A percentile compares a stretch with the other conserved stretches of the same genome.
Evolutionary conservation across 2,329 filamentous ascomycete species (phyloP).

Genomic region (Colletotrichum nymphaeae): DNA sequence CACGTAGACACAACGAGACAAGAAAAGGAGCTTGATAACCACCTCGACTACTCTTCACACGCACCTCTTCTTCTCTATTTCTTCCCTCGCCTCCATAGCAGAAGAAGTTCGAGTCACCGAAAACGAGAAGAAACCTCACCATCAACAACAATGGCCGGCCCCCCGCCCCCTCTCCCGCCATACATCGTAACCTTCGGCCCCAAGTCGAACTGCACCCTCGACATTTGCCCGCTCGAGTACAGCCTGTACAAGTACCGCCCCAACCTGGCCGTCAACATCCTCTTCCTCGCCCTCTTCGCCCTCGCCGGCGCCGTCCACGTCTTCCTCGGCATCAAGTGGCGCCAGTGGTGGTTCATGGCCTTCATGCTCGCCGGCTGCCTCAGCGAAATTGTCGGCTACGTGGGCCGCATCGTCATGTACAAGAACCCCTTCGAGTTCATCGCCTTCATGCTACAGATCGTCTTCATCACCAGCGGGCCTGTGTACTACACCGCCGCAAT

Average conservation of each 20-base stretch:
- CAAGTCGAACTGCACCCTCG: slow-evolving; percentile 61
- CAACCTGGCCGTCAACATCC: slow-evolving; percentile 52
- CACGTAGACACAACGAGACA: neutral
- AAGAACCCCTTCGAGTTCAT: slow-evolving; percentile 68
- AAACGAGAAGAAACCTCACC: neutral
- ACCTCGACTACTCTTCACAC: neutral
- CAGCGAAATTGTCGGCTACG: slow-evolving; percentile 71
- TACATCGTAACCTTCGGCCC: slow-evolving; percentile 54
- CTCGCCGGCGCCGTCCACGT: slow-evolving; percentile 60
- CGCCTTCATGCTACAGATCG: slow-evolving; percentile 75
- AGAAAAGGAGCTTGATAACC: neutral
- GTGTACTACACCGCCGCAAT: slow-evolving; percentile 70
- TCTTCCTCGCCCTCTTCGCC: slow-evolving; percentile 56
- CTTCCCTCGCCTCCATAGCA: neutral
- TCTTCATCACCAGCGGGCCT: slow-evolving; percentile 64
- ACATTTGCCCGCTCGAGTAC: slow-evolving; percentile 56
- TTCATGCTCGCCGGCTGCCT: slow-evolving; percentile 67
- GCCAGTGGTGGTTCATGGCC: slow-evolving; percentile 58
- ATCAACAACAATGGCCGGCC: slow-evolving; percentile 38
- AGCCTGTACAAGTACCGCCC: slow-evolving; percentile 61
- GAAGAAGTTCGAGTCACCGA: neutral
- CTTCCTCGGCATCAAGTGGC: slow-evolving; percentile 59
- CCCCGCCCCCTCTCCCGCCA: slow-evolving; percentile 22
- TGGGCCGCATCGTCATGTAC: slow-evolving; percentile 67
- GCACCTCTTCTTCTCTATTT: neutral